phyloP scores from a whole-genome alignment of 2,329 filamentous ascomycete genomes.

The Mycosphaerelloides madeirae region DNA sequence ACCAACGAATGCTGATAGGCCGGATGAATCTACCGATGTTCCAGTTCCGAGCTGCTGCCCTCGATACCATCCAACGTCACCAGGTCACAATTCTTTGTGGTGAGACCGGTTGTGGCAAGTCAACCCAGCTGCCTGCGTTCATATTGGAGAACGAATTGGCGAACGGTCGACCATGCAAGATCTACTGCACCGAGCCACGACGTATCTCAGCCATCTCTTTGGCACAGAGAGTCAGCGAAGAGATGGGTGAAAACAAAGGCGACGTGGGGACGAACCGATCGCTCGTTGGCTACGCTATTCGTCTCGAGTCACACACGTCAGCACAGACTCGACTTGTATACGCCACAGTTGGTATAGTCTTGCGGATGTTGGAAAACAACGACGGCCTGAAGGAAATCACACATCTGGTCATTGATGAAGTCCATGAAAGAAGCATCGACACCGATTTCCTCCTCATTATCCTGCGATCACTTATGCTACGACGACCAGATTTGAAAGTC shows the following conservation, averaged over 20 bases:
- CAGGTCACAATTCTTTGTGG: slow-evolving; percentile 92
- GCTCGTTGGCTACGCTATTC: slow-evolving; percentile 88
- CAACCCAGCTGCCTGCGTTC: slow-evolving; percentile 93
- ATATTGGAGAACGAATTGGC: slow-evolving; percentile 83
- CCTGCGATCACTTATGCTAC: slow-evolving; percentile 72
- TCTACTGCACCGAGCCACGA: slow-evolving; percentile 92
- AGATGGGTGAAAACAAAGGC: slow-evolving; percentile 77
- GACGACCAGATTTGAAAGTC: slow-evolving; percentile 79
- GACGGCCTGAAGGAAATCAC: slow-evolving; percentile 85
- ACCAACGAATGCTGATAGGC: slow-evolving; percentile 71
- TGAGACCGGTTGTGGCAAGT: slow-evolving; percentile 96
- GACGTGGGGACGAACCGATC: slow-evolving; percentile 80
- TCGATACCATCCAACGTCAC: slow-evolving; percentile 69
- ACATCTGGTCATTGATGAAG: slow-evolving; percentile 93
- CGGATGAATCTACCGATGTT: slow-evolving; percentile 86
- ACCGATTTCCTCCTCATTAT: slow-evolving; percentile 95
- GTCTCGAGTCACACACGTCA: slow-evolving; percentile 81
- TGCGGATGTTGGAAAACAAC: slow-evolving; percentile 90
- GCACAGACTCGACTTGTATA: slow-evolving; percentile 81
- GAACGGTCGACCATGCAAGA: slow-evolving; percentile 75
- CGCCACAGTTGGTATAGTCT: slow-evolving; percentile 86
- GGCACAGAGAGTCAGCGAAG: slow-evolving; percentile 87
- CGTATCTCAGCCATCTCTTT: slow-evolving; percentile 95
- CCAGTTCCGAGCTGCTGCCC: slow-evolving; percentile 71
- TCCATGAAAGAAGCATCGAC: slow-evolving; percentile 93